phyloP scores from a whole-genome alignment of 2,329 filamentous ascomycete species.

The Cercospora brassicicola region DNA sequence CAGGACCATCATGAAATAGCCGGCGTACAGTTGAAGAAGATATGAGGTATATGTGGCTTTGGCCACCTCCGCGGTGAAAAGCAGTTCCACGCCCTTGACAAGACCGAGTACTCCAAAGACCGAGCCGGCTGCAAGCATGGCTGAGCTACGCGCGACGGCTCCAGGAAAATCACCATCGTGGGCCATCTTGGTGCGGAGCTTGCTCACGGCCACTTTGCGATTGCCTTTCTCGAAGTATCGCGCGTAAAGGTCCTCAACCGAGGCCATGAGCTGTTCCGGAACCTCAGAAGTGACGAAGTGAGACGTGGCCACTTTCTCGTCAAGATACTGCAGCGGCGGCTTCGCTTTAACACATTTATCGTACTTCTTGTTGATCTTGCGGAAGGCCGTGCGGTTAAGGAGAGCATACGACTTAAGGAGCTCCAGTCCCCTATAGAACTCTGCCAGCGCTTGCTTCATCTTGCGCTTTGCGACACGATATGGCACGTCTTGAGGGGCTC shows the following conservation, averaged over 20 bases:
- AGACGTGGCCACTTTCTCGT: conserved; percentile 83
- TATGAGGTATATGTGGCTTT: conserved; percentile 35
- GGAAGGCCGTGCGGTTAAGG: conserved; percentile 87
- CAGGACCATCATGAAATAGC: conserved; percentile 81
- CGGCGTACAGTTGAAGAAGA: conserved; percentile 72
- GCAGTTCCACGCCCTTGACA: conserved; percentile 39
- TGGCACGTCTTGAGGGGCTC: conserved; percentile 59
- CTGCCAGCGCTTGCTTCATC: conserved; percentile 84
- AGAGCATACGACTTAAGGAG: conserved; percentile 87
- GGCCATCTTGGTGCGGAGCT: conserved; percentile 71
- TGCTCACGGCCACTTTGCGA: conserved; percentile 84
- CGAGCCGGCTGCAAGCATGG: conserved; percentile 44
- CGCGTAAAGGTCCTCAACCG: conserved; percentile 87
- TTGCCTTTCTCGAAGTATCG: conserved; percentile 93
- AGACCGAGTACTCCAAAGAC: conserved; percentile 49
- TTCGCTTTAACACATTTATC: conserved; percentile 84
- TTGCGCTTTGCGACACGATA: conserved; percentile 89
- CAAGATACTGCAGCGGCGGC: conserved; percentile 78
- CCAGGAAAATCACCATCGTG: conserved; percentile 60
- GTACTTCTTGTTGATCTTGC: conserved; percentile 98
- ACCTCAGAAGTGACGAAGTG: conserved; percentile 90
- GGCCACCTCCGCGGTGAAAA: conserved; percentile 6
- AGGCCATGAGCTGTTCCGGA: conserved; percentile 74
- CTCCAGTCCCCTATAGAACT: conserved; percentile 90
- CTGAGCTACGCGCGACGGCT: conserved; percentile 60